Base-by-base conservation (phyloP, 2,329 filamentous ascomycete species). In the Colletotrichum navitas region DNA sequence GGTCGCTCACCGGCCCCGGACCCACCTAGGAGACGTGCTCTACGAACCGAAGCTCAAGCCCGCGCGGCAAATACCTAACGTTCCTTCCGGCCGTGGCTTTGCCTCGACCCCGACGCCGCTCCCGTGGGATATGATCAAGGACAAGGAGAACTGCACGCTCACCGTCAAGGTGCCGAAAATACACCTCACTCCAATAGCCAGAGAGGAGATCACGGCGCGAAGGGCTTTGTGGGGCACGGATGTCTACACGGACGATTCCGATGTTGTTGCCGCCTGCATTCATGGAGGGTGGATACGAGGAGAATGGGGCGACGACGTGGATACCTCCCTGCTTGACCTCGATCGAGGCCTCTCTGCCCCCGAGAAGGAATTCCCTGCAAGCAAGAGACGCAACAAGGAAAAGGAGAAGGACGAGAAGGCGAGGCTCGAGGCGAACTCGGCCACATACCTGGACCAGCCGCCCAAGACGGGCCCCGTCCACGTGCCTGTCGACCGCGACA, bases 241-340 rank as follows among this genome's bases (percentile, higher is more conserved):
- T 47, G 88, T 99, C 8, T 98, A 98, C 79, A 97, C 94, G 0
- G 96, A 99, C 76, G 96, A 99, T 81, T 97, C 94, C 0, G 96
- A 99, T 78, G 90, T 96, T 0, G 88, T 99, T 32, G 95, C 94
- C 0, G 95, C 95, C 2, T 95, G 95, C 71, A 95, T 99, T 56
- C 96, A 99, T 80, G 91, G 91, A 1, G 96, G 96, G 4, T 98
- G 94, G 91, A 92, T 99, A 75, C 91, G 92, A 52, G 95, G 95
- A 43, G 94, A 95, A 76, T 97, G 95, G 92, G 86, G 90, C 5
- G 90, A 94, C 8, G 92, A 94, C 45, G 88, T 96, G 1, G 93
- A 96, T 75, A 85, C 89, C 1, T 84, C 86, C 16, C 84, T 95
- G 81, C 85, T 97, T 14, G 88, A 88, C 24, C 80, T 91, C 3